Conservation (phyloP, 352 stramenopile species). For the Phytophthora crassamura region DNA sequence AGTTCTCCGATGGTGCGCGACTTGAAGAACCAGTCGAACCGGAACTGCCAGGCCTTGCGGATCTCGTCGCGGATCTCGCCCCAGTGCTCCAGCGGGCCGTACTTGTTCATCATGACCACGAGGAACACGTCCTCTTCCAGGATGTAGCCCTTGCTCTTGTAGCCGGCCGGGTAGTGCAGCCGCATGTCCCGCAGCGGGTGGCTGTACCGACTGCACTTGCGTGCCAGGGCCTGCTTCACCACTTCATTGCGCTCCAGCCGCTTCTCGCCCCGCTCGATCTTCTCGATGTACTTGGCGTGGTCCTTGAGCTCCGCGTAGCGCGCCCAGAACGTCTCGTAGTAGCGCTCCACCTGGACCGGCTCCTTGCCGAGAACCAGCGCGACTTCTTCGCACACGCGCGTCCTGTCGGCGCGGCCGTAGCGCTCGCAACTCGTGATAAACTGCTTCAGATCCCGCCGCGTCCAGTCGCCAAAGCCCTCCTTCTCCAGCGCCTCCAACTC, state of each 20-base stretch:
- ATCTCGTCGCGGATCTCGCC: constrained; percentile 98
- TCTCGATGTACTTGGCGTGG: constrained; percentile 92
- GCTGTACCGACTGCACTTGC: constrained; percentile 95
- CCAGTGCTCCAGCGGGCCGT: constrained; percentile 96
- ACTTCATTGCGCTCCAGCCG: constrained; percentile 96
- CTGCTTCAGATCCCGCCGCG: constrained; percentile 86
- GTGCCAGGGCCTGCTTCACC: constrained; percentile 96
- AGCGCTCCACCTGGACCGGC: constrained; percentile 91
- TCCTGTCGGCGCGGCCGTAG: constrained; percentile 93
- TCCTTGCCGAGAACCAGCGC: constrained; percentile 92
- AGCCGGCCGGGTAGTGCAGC: constrained; percentile 85
- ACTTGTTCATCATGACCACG: constrained; percentile 99
- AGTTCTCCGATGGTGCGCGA: constrained; percentile 97
- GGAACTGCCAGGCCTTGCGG: constrained; percentile 97
- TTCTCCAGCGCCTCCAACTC: constrained; percentile 79
- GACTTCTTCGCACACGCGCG: constrained; percentile 92
- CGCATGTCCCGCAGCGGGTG: constrained; percentile 93
- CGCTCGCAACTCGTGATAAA: constrained; percentile 94
- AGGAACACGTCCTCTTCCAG: constrained; percentile 99
- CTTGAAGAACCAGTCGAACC: constrained; percentile 99
- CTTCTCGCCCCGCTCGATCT: constrained; percentile 97
- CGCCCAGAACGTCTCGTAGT: constrained; percentile 97
- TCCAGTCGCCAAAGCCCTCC: constrained; percentile 97
- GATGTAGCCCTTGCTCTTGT: constrained; percentile 96
- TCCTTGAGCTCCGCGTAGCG: constrained; percentile 95